Evolutionary conservation across 805 yeast species (phyloP).

Genomic region (Starmerella floris): DNA sequence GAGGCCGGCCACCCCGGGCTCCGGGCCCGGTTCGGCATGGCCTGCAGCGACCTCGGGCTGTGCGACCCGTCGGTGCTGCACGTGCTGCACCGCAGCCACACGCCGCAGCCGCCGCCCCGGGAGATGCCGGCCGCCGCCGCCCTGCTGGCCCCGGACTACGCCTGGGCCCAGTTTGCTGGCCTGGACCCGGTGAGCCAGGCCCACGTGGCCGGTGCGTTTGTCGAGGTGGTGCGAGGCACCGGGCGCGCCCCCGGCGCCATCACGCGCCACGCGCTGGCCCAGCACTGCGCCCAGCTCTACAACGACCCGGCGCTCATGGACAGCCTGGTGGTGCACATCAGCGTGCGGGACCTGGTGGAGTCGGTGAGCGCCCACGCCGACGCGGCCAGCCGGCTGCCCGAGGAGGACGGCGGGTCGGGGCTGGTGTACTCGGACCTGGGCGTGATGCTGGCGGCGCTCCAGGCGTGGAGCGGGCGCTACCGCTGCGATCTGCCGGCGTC

Average conservation of each 20-base stretch:
- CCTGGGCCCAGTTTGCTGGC: background rate
- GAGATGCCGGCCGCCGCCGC: background rate
- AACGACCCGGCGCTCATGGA: constrained; percentile 33
- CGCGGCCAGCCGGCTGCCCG: constrained; percentile 7
- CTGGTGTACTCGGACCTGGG: constrained; percentile 13
- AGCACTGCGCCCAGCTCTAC: constrained; percentile 38
- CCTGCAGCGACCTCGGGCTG: constrained; percentile 19
- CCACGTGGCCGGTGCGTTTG: constrained; percentile 7
- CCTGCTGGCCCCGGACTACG: background rate
- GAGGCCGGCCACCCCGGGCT: constrained; percentile 13
- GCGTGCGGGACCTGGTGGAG: constrained; percentile 34
- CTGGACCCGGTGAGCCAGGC: constrained; percentile 11
- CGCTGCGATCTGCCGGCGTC: background rate
- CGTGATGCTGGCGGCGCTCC: constrained; percentile 1
- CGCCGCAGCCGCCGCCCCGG: constrained; percentile 5
- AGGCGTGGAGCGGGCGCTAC: background rate
- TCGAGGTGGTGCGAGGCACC: constrained; percentile 7
- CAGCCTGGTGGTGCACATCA: constrained; percentile 33
- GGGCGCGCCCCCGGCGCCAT: background rate
- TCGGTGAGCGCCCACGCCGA: constrained; percentile 35
- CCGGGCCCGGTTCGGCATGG: constrained; percentile 14
- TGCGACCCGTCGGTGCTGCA: constrained; percentile 21
- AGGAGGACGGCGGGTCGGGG: constrained; percentile 14
- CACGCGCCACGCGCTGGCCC: constrained; percentile 11
- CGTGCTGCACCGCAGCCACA: constrained; percentile 16